phyloP scores from a whole-genome alignment of 2,329 filamentous ascomycete genomes.

The Diaporthe helianthi region DNA sequence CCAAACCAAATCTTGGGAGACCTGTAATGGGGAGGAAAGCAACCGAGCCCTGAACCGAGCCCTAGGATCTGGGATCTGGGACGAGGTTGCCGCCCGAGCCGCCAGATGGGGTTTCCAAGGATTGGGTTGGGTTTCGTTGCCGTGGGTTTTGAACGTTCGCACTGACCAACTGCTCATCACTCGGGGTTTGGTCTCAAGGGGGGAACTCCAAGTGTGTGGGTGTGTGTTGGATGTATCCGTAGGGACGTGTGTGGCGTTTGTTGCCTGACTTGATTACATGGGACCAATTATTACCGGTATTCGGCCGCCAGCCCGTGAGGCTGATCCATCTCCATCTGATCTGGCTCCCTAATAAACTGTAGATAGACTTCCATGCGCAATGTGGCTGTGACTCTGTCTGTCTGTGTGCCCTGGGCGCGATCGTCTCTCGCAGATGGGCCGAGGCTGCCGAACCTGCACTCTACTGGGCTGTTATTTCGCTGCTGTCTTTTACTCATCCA shows the following conservation, averaged over 20 bases:
- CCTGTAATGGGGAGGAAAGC: background rate
- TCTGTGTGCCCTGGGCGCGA: constrained; percentile 10
- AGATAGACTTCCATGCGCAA: background rate
- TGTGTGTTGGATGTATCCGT: background rate
- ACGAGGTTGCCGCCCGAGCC: background rate
- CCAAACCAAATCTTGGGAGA: background rate
- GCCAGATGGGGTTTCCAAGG: constrained; percentile 3
- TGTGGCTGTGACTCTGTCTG: background rate
- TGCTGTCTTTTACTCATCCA: background rate
- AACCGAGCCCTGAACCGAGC: background rate
- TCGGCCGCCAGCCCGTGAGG: background rate
- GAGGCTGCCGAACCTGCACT: constrained; percentile 5
- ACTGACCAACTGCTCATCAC: constrained; percentile 25
- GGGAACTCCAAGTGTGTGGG: background rate
- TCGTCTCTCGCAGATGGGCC: background rate
- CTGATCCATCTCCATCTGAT: constrained; percentile 9
- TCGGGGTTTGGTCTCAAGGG: constrained; percentile 2
- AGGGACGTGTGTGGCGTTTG: background rate
- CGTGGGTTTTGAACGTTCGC: background rate
- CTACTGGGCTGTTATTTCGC: background rate
- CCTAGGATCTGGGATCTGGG: constrained; percentile 12
- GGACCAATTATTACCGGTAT: background rate
- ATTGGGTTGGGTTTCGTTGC: background rate
- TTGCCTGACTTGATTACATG: background rate
- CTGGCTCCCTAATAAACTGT: background rate